A percentile compares a stretch with the other conserved stretches of the same genome.
phyloP scores from a whole-genome alignment of 192 early-diverging fungal genomes.

The Entophlyctis luteolus region DNA sequence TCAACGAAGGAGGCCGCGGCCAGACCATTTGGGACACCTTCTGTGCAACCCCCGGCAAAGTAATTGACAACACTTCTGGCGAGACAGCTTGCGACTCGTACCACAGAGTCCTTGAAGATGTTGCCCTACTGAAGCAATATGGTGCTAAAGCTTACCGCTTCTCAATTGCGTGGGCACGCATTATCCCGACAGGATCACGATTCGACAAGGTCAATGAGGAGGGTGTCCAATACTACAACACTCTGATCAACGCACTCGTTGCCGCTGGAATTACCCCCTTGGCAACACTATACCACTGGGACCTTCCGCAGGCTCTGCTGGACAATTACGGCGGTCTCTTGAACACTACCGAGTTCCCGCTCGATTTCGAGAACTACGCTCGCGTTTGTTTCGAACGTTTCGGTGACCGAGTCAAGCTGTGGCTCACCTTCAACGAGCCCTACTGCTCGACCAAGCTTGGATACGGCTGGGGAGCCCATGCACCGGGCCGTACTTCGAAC shows the following conservation, averaged over 20 bases:
- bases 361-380: constrained; percentile 40
- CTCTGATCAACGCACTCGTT: constrained; percentile 36
- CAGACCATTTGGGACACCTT: constrained; percentile 42
- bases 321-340: constrained; percentile 33
- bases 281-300: constrained; percentile 46
- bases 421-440: constrained; percentile 49
- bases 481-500: constrained; percentile 30
- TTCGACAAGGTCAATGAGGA: constrained; percentile 28
- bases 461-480: constrained; percentile 8
- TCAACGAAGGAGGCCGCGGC: constrained; percentile 42
- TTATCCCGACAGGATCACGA: constrained; percentile 34
- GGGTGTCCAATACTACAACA: constrained; percentile 45
- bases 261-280: constrained; percentile 34
- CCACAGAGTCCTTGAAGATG: constrained; percentile 31
- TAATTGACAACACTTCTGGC: neutral
- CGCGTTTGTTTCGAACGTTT: constrained; percentile 37
- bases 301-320: constrained; percentile 33
- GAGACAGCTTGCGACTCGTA: constrained; percentile 14
- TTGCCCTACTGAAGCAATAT: constrained; percentile 18
- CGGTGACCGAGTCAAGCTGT: constrained; percentile 43
- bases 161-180: constrained; percentile 48
- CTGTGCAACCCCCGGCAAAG: constrained; percentile 8
- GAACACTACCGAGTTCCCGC: constrained; percentile 25
- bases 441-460: constrained; percentile 21
- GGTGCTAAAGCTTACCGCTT: constrained; percentile 37